Conservation (phyloP, 2,329 filamentous ascomycete genomes). For the Neonectria faginata region DNA sequence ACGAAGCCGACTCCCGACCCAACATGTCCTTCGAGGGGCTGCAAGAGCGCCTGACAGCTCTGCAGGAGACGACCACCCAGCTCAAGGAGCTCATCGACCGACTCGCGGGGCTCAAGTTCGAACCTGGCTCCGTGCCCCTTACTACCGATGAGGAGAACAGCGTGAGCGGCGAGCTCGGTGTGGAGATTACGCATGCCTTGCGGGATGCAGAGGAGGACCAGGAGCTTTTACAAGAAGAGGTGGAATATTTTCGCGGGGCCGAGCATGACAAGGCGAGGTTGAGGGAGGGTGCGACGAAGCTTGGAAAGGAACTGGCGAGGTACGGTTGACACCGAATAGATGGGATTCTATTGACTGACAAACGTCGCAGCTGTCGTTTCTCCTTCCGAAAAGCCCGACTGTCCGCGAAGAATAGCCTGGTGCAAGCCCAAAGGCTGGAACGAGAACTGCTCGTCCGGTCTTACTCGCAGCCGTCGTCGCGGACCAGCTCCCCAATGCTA, state of each 20-base stretch:
- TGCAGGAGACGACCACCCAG: slow-evolving; percentile 71
- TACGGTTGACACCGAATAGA: slow-evolving; percentile 49
- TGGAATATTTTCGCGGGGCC: slow-evolving; percentile 72
- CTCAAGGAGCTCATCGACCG: slow-evolving; percentile 70
- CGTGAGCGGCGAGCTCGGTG: slow-evolving; percentile 76
- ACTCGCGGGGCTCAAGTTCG: slow-evolving; percentile 68
- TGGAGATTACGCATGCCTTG: slow-evolving; percentile 83
- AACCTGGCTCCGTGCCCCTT: slow-evolving; percentile 68
- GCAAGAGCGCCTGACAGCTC: slow-evolving; percentile 68
- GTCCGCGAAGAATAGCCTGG: slow-evolving; percentile 79
- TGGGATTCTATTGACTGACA: slow-evolving; percentile 19
- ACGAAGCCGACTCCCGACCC: not conserved
- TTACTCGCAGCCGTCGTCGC: slow-evolving; percentile 61
- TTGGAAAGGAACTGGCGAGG: slow-evolving; percentile 78
- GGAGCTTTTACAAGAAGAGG: slow-evolving; percentile 82
- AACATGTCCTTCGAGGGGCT: slow-evolving; percentile 70
- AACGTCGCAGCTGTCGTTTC: slow-evolving; percentile 62
- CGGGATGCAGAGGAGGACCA: slow-evolving; percentile 86
- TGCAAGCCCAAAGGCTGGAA: slow-evolving; percentile 79
- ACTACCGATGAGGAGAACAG: slow-evolving; percentile 62
- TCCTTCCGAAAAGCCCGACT: slow-evolving; percentile 87
- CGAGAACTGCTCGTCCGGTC: slow-evolving; percentile 79
- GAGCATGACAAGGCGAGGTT: slow-evolving; percentile 73
- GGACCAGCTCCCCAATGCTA: slow-evolving; percentile 47
- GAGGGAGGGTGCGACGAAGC: slow-evolving; percentile 72